Evolutionary conservation across 2,329 filamentous ascomycete species (phyloP).

Genomic region (Fusarium sp.): DNA sequence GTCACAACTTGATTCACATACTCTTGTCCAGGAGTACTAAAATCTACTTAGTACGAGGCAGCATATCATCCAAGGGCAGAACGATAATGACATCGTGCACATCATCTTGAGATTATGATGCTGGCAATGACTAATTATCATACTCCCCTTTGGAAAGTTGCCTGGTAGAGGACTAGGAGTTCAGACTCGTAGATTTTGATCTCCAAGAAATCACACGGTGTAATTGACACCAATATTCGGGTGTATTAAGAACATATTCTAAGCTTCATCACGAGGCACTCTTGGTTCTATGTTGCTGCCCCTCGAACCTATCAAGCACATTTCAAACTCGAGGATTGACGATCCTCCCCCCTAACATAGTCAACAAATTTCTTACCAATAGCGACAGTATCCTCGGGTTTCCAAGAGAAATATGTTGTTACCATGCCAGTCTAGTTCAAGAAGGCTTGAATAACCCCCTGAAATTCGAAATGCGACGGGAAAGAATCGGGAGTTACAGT

Average conservation of each 20-base stretch:
- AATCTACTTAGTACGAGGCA: not conserved
- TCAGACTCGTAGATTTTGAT: not conserved
- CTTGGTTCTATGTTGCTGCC: not conserved
- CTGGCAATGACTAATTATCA: not conserved
- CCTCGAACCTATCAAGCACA: not conserved
- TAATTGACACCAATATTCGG: not conserved
- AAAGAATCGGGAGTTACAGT: no score
- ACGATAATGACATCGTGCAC: not conserved
- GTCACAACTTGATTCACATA: not conserved
- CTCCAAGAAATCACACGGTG: not conserved
- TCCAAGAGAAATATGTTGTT: no score
- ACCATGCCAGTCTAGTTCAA: no score
- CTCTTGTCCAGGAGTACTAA: not conserved
- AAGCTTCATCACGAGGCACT: not conserved
- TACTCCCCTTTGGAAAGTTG: not conserved
- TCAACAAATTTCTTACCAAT: no score
- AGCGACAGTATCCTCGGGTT: no score
- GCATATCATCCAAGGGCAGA: not conserved
- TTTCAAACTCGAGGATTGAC: not conserved
- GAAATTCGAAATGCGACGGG: no score
- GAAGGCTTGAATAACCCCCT: no score
- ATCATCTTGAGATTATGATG: not conserved
- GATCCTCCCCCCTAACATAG: no score
- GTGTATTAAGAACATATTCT: not conserved
- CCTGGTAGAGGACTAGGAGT: not conserved